Evolutionary conservation across 1,284 basidiomycete species (phyloP).

Genomic region (Heimioporus punctisporus): DNA sequence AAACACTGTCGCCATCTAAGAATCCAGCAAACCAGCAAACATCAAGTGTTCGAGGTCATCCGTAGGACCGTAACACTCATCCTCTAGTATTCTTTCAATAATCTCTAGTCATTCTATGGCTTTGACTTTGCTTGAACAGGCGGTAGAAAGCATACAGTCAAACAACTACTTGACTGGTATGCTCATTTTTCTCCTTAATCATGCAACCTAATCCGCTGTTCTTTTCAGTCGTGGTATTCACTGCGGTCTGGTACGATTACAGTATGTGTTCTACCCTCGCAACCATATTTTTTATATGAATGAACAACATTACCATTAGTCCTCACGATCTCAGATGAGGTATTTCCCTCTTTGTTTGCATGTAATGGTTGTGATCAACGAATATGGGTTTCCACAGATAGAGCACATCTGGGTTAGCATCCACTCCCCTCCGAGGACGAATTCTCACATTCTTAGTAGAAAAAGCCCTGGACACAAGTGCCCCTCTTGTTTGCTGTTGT

Average conservation of each 20-base stretch:
- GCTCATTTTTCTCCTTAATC: background rate
- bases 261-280: too few species aligned
- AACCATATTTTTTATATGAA: background rate
- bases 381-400: background rate
- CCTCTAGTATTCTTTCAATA: background rate
- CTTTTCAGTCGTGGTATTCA: background rate
- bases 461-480: background rate
- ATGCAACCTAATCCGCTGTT: background rate
- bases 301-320: too few species aligned
- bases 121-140: background rate
- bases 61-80: too few species aligned
- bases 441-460: background rate
- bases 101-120: background rate
- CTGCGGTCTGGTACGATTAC: background rate
- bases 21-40: too few species aligned
- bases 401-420: background rate
- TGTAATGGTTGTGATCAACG: too few species aligned
- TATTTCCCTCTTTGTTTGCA: too few species aligned
- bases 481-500: background rate
- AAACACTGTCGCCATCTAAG: too few species aligned
- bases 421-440: too few species aligned
- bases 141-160: background rate
- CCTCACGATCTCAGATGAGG: background rate
- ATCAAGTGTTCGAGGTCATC: too few species aligned
- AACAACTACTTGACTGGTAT: background rate